Evolutionary conservation across 1,139 yeast genomes (phyloP).

Genomic region (Pichia sp.): DNA sequence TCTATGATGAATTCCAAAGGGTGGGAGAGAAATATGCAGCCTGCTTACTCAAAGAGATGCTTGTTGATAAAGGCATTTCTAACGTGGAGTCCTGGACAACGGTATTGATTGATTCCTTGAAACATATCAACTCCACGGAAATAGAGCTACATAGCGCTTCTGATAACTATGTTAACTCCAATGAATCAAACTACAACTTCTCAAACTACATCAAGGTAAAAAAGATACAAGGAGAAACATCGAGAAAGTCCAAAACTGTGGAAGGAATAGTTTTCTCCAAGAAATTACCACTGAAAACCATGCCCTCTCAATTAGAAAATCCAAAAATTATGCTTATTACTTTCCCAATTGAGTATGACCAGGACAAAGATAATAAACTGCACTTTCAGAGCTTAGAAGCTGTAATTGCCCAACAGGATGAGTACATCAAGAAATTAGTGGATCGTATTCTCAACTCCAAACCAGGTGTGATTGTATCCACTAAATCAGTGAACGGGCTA

Average conservation of each 20-base stretch:
- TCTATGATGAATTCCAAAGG: constrained; percentile 25
- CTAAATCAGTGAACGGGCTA: constrained; percentile 76
- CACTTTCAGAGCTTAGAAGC: constrained; percentile 32
- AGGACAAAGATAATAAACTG: constrained; percentile 28
- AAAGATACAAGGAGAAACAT: constrained; percentile 58
- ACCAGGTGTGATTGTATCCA: constrained; percentile 77
- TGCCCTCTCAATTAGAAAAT: constrained; percentile 55
- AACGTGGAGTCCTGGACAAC: constrained; percentile 51
- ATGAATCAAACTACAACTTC: constrained; percentile 67
- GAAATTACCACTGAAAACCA: constrained; percentile 69
- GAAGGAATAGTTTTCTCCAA: constrained; percentile 86
- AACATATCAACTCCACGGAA: constrained; percentile 39
- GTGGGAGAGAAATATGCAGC: constrained; percentile 35
- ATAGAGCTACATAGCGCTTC: constrained; percentile 35
- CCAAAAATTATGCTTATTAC: constrained; percentile 80
- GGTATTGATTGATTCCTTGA: constrained; percentile 40
- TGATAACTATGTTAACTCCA: too few relatives aligned
- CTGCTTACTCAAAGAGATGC: constrained; percentile 52
- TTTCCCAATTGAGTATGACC: constrained; percentile 88
- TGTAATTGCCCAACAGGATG: constrained; percentile 81
- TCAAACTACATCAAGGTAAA: constrained; percentile 85
- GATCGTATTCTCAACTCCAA: constrained; percentile 67
- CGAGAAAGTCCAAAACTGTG: constrained; percentile 52
- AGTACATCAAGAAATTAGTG: constrained; percentile 75
- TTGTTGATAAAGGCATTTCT: constrained; percentile 59